Base-by-base conservation (phyloP, 306 rosid genomes). In the Prunus salicina region DNA sequence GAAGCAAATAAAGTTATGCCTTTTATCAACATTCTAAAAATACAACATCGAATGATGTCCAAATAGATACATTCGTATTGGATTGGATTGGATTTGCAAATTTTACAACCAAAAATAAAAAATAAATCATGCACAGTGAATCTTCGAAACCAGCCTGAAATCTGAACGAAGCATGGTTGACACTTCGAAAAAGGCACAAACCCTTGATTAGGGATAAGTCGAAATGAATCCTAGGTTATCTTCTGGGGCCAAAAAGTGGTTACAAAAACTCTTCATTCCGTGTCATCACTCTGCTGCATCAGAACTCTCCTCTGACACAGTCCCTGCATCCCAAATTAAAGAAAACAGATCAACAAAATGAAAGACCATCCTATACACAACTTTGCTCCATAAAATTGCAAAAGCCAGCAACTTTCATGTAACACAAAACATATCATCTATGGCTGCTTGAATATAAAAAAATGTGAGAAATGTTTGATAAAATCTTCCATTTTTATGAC, bases 281-380 rank as follows among this genome's bases (percentile, higher is more conserved):
- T 8, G 32, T 10, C 78, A 50, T 89, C 81, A 87, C 50, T 82
- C 81, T 24, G 72, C 78, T 68, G 61, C 81, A 65, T 79, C 84
- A 58, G 87, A 64, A 65, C 69, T 82, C 58, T 79, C 85, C 34
- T 75, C 89, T 60, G 84, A 63, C 12, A 34, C 88, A 20, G 78
- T 56, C 63, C 89, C 97, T 86, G 89, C n/a, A 80, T 75, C 75
- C 67, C 55, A 81, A 77, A 89, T 67, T 69, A 38, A 75, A 28
- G 50, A 3, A 32, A 80, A 16, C 15, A 61, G 19, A 25, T 58
- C 19, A 43, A 60, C 57, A 62, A 22, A 50, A 58, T 1, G 41
- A 66, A 57, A n/a, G 43, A 2, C 43, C 52, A 16, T 52, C 18
- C 14, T 1, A 47, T 12, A 47, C 15, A 14, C 15, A 14, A 25